These are phyloP conservation scores for Backusella morwellensis DNA, from an alignment of 192 early-diverging fungal species.

Conservation along the genomic window DNA sequence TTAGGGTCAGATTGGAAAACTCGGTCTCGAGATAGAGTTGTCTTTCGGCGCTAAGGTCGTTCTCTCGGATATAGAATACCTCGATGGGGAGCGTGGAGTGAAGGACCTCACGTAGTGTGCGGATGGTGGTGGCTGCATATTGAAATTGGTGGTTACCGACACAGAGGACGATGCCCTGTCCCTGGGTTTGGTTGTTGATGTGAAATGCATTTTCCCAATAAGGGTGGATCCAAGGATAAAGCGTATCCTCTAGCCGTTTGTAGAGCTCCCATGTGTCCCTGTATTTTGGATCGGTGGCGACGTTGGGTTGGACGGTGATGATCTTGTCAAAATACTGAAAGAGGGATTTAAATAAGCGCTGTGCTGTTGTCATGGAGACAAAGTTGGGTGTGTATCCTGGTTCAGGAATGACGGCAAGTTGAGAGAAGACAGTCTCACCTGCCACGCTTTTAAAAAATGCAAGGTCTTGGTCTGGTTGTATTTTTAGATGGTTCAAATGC, in stretches of 20 bases:
- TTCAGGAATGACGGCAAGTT: not conserved
- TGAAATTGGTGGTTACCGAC: conserved; percentile 44
- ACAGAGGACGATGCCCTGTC: conserved; percentile 28
- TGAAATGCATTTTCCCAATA: conserved; percentile 19
- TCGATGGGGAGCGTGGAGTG: conserved; percentile 53
- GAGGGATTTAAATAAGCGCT: conserved; percentile 19
- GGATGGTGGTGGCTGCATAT: conserved; percentile 38
- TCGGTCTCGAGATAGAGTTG: conserved; percentile 30
- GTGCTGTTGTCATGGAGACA: not conserved
- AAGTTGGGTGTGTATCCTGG: conserved; percentile 11
- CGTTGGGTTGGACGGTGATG: not conserved
- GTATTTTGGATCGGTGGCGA: not conserved
- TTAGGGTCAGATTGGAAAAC: conserved; percentile 34
- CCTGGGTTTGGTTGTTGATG: conserved; percentile 10
- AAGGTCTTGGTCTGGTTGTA: not conserved
- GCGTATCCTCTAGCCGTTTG: conserved; percentile 9
- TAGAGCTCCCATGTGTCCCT: conserved; percentile 23
- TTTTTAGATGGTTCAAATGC: not conserved
- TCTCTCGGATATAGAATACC: conserved; percentile 49
- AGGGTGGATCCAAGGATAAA: conserved; percentile 26
- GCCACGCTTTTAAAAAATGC: not conserved
- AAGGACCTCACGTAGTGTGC: conserved; percentile 32
- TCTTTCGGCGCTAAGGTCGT: conserved; percentile 35
- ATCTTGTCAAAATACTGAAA: conserved; percentile 16
- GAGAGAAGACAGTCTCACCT: not conserved